Evolutionary conservation across 2,329 filamentous ascomycete genomes (phyloP), one percentile per base, ranked within the genome.

Genomic region (Alternaria ventricosa): DNA sequence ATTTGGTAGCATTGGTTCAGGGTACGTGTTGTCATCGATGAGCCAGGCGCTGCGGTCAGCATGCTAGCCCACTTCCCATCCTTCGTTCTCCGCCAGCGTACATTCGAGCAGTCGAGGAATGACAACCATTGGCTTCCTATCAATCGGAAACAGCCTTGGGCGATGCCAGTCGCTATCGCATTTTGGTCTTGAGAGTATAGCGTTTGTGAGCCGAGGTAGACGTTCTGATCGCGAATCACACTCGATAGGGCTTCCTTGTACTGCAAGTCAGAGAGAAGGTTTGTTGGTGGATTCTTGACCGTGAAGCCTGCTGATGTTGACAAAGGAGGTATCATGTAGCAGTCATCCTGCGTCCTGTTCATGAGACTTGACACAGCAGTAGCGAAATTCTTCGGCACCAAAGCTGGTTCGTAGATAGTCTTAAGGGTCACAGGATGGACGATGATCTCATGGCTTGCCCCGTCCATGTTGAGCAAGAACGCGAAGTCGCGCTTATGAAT

Each of bases 401-500:
- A 63, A 12, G 50, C 36, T 13, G 64, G 30, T 27, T 72, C 63
- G 50, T 66, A 68, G 30, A 62, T 55, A 13, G 64, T 46, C 22
- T 62, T 68, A 55, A 68, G 63, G 44, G 47, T 71, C 45, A 67
- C 57, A 33, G 61, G 74, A 20, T 67, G 70, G 5, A 69, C 66
- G 6, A 75, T 62, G 8, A 75, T 51, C n/a, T 75, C 74, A 13
- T 74, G 65, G 7, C 66, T 70, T 2, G 18, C 47, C 3, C 68
- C 71, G 3, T 61, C 15, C 10, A 69, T 43, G 9, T 60, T 60
- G 10, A 75, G 44, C 10, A 76, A 61, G 49, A 76, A 75, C 4
- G 71, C 73, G 53, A 76, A 76, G 55, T 76, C 74, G 23, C 65
- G 61, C n/a, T 61, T 61, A 18, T 68, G 65, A 15, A 75, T 71